Conservation (phyloP, 1,284 basidiomycete genomes). For the Exsudoporus floridanus region DNA sequence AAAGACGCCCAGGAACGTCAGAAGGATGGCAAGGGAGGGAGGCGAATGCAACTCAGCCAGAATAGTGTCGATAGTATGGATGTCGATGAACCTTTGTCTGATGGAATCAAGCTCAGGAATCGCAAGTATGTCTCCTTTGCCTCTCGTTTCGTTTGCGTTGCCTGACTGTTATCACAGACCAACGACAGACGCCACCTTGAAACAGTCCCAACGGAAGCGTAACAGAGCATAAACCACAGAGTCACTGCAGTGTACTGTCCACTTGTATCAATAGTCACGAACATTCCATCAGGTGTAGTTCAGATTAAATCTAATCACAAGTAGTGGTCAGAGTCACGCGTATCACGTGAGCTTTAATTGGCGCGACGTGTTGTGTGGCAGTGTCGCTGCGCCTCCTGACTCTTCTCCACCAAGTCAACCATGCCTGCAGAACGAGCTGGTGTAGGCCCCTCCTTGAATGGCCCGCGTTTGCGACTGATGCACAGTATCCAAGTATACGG, state of each 20-base stretch:
- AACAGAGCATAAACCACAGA: slow-evolving; percentile 38
- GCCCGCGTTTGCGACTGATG: background rate
- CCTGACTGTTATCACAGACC: slow-evolving; percentile 21
- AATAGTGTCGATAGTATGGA: slow-evolving; percentile 46
- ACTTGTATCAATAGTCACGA: slow-evolving; percentile 17
- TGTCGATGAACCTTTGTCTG: slow-evolving; percentile 44
- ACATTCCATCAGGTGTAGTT: background rate
- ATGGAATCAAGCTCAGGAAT: slow-evolving; percentile 45
- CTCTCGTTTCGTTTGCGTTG: background rate
- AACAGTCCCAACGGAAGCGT: slow-evolving; percentile 44
- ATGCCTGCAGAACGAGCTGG: slow-evolving; percentile 79
- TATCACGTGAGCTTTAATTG: slow-evolving; percentile 28
- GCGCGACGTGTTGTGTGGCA: slow-evolving; percentile 30
- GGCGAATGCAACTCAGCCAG: slow-evolving; percentile 23
- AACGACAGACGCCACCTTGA: slow-evolving; percentile 32
- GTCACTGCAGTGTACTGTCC: background rate
- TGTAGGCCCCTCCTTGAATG: slow-evolving; percentile 41
- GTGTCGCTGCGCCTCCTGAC: slow-evolving; percentile 12
- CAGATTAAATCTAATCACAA: background rate
- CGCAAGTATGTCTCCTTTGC: slow-evolving; percentile 46
- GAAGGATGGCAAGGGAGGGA: slow-evolving; percentile 51
- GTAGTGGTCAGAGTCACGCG: slow-evolving; percentile 8
- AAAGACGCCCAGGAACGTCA: slow-evolving; percentile 42
- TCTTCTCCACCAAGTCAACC: slow-evolving; percentile 7
- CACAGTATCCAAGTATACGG: slow-evolving; percentile 58